A percentile compares a stretch with the other conserved stretches of the same genome.
Evolutionary conservation across 2,329 filamentous ascomycete genomes (phyloP).

Genomic region (Diaporthe citrichinensis): DNA sequence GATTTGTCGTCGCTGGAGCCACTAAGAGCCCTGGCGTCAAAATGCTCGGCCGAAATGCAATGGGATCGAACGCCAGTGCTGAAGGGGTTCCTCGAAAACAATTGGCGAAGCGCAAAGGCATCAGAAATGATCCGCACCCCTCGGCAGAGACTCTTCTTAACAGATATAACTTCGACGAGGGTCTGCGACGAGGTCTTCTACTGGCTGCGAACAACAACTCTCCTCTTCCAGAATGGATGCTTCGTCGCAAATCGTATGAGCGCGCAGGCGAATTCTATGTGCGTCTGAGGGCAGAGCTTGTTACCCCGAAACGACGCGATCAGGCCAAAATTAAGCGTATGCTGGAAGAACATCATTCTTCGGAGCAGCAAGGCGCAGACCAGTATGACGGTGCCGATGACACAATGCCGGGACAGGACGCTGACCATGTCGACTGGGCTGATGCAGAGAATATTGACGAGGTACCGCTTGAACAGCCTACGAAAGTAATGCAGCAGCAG

Average conservation of each 20-base stretch:
- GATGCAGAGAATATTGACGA: background rate
- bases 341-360: slow-evolving; percentile 9
- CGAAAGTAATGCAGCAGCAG: background rate
- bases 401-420: background rate
- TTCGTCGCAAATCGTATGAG: background rate
- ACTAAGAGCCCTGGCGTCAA: background rate
- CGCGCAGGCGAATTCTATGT: slow-evolving; percentile 11
- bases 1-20: background rate
- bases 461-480: background rate
- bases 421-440: background rate
- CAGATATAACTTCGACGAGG: background rate
- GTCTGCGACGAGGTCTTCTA: slow-evolving; percentile 7
- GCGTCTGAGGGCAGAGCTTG: slow-evolving; percentile 18
- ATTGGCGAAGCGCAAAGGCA: background rate
- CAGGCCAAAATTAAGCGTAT: slow-evolving; percentile 22
- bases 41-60: background rate
- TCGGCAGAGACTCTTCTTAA: slow-evolving; percentile 8
- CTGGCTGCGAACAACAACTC: background rate
- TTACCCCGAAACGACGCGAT: background rate
- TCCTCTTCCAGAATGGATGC: slow-evolving; percentile 22
- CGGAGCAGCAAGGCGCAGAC: background rate
- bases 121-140: background rate
- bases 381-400: background rate
- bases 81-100: background rate
- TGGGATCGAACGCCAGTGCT: background rate